These are phyloP conservation scores for Tremellales sp. DNA, from an alignment of 1,284 basidiomycete genomes.

Conservation along the genomic window DNA sequence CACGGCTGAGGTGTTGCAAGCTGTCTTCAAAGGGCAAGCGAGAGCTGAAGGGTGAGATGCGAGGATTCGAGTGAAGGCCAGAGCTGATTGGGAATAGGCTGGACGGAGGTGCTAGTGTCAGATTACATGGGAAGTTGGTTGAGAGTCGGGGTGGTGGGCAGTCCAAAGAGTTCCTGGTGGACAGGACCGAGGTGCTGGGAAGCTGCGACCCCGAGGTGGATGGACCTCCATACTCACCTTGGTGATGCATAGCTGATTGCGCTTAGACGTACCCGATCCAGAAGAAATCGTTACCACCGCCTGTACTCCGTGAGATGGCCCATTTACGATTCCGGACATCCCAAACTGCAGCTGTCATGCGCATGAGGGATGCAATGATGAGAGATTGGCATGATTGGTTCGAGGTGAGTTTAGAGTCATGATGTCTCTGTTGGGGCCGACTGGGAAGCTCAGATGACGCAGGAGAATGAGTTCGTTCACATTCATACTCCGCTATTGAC, in stretches of 20 bases:
- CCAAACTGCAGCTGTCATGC: conserved; percentile 65
- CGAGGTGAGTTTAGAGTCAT: conserved; percentile 54
- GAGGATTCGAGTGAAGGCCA: neutral
- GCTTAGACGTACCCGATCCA: conserved; percentile 83
- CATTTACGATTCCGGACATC: conserved; percentile 79
- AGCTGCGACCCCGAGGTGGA: conserved; percentile 66
- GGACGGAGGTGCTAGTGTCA: conserved; percentile 60
- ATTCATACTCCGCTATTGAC: conserved; percentile 85
- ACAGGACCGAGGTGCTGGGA: conserved; percentile 64
- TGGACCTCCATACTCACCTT: neutral
- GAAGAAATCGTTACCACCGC: conserved; percentile 68
- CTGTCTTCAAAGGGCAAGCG: conserved; percentile 59
- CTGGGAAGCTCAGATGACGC: conserved; percentile 10
- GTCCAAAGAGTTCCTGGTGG: conserved; percentile 68
- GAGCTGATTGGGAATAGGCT: neutral
- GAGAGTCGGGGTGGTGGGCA: conserved; percentile 66
- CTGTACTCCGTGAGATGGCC: conserved; percentile 73
- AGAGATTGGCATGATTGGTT: conserved; percentile 62
- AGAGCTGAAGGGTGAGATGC: conserved; percentile 9
- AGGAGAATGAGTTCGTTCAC: conserved; percentile 73
- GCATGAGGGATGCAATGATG: conserved; percentile 61
- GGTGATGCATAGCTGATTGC: neutral
- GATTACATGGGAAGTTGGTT: conserved; percentile 62
- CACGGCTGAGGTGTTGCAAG: conserved; percentile 64
- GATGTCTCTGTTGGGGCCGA: neutral